Evolutionary conservation across 2,329 filamentous ascomycete species (phyloP).

Genomic region (Periglandula ipomoeae): DNA sequence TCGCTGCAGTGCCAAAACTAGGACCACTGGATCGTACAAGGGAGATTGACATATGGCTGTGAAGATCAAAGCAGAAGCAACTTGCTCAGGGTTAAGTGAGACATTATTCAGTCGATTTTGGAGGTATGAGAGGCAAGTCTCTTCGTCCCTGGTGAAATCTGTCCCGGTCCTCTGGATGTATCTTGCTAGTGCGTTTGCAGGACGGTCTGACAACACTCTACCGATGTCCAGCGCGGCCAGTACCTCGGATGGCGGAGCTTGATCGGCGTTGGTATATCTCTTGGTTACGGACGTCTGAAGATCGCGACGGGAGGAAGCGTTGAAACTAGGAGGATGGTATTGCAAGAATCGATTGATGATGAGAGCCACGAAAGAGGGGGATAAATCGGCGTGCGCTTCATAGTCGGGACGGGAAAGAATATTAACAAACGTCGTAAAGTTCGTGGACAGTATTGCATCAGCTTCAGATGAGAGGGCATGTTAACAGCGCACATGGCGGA

Average conservation of each 20-base stretch:
- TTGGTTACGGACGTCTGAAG: conserved; percentile 56
- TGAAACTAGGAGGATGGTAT: conserved; percentile 79
- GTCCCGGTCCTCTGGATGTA: conserved; percentile 67
- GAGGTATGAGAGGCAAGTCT: conserved; percentile 49
- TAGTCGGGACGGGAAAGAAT: conserved; percentile 59
- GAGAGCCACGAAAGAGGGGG: conserved; percentile 61
- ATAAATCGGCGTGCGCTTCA: conserved; percentile 56
- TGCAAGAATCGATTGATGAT: conserved; percentile 82
- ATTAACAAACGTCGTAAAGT: conserved; percentile 68
- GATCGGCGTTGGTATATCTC: conserved; percentile 57
- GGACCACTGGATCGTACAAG: conserved; percentile 39
- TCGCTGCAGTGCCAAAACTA: conserved; percentile 55
- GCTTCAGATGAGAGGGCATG: conserved; percentile 50
- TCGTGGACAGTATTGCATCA: conserved; percentile 79
- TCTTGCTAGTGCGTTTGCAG: conserved; percentile 48
- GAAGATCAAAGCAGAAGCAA: conserved; percentile 69
- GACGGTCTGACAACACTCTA: conserved; percentile 52
- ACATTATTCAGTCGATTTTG: conserved; percentile 43
- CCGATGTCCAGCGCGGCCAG: conserved; percentile 62
- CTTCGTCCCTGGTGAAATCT: conserved; percentile 66
- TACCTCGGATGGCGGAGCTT: conserved; percentile 60
- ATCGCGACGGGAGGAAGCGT: conserved; percentile 63
- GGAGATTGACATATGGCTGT: conserved; percentile 49
- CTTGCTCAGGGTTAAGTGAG: conserved; percentile 70
- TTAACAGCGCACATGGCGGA: conserved; percentile 27